Evolutionary conservation across 352 stramenopile species (phyloP), one percentile per base, ranked within the genome.

Genomic region (Phytophthora idaei): DNA sequence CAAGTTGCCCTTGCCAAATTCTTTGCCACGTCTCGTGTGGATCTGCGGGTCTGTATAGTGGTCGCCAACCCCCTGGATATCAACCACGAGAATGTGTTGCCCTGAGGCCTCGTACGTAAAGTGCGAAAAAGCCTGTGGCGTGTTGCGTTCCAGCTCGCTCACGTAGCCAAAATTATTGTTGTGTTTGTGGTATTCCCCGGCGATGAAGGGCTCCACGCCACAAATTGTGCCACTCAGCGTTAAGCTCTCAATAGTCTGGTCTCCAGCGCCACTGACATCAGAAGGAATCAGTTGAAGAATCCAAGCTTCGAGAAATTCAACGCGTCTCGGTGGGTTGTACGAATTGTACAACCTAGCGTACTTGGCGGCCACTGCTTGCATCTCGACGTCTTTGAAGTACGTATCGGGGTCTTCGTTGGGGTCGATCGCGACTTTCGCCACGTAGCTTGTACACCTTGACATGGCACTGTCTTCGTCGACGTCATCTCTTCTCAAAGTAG

Each of bases 41-140:
- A 98, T 95, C 74, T 98, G 95, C 9, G 95, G 95, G 71, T 98
- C 95, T n/a, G 95, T 98, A 74, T 97, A 98, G 8, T 98, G 80
- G 79, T 98, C 93, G 4, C 87, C 89, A 31, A 98, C 91, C n/a
- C 95, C 95, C 59, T 98, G 95, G 64, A 98, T 95, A 74, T 98
- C 95, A 5, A 97, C 93, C n/a, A 98, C 90, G 34, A 98, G 85
- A 63, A 97, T 92, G 55, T 91, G 78, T 48, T 93, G 89, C n/a
- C 92, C 73, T 0, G 90, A 97, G 0, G 87, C 88, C 64, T 98
- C 95, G 69, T 97, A 98, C 21, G 90, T 97, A 71, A 96, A 95
- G 32, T 96, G 92, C 1, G 89, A 97, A 68, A 98, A 98, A 3
- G 95, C 85, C 48, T 93, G 85, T 21, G 85, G 85, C 0, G 85